A percentile compares a stretch with the other conserved stretches of the same genome.
Conservation (phyloP, 768 basidiomycete species). For the Russula ochroleuca region DNA sequence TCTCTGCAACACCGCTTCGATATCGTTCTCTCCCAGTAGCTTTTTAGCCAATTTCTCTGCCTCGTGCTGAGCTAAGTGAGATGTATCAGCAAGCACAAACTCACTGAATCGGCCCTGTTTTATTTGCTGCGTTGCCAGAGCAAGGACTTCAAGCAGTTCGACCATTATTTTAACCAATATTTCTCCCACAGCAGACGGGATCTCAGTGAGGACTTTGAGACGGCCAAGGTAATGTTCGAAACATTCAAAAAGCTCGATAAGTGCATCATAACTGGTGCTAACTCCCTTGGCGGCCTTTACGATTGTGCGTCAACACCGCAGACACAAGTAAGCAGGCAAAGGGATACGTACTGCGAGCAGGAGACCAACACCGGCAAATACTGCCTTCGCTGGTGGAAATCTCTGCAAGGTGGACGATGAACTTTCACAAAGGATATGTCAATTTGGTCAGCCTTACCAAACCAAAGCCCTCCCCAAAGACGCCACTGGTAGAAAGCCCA, state of each 20-base stretch:
- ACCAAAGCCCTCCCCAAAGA: not conserved
- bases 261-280: not conserved
- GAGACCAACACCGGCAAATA: conserved; percentile 7
- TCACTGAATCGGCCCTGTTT: conserved; percentile 7
- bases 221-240: conserved; percentile 5
- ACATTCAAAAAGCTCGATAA: conserved; percentile 1
- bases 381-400: not conserved
- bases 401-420: not conserved
- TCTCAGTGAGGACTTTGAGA: not conserved
- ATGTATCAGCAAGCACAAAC: not conserved
- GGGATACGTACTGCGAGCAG: not conserved
- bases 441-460: not conserved
- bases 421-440: not conserved
- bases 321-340: too few relatives aligned
- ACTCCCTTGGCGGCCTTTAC: not conserved
- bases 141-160: conserved; percentile 1
- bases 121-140: conserved; percentile 6
- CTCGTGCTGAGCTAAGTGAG: not conserved
- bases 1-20: conserved; percentile 1
- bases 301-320: rapidly evolving
- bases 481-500: not conserved
- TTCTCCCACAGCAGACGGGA: not conserved
- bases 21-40: not conserved
- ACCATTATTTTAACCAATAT: conserved; percentile 3
- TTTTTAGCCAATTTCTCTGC: conserved; percentile 2